Conservation (phyloP, 768 basidiomycete species). For the Tubosaeta sp. region DNA sequence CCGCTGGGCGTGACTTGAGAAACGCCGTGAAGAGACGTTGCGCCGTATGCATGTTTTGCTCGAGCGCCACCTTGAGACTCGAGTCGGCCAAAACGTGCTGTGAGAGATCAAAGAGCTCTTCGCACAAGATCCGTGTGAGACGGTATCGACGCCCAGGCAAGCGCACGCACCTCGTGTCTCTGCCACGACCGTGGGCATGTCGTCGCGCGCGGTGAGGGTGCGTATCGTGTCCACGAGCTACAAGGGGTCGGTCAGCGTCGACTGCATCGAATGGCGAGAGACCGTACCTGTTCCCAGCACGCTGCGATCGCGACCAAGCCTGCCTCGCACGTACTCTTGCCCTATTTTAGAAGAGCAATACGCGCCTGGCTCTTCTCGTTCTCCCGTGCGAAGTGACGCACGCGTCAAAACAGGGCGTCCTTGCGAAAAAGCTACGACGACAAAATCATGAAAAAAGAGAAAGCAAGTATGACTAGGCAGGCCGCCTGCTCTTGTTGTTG, state of each 20-base stretch:
- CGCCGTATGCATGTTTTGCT: slow-evolving; percentile 54
- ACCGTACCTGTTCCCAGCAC: slow-evolving; percentile 72
- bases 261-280: background rate
- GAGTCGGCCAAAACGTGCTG: slow-evolving; percentile 29
- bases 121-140: background rate
- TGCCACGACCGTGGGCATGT: slow-evolving; percentile 40
- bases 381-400: slow-evolving; percentile 79
- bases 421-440: slow-evolving; percentile 69
- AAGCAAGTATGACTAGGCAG: slow-evolving; percentile 20
- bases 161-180: slow-evolving; percentile 37
- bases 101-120: slow-evolving; percentile 30
- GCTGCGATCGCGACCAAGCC: slow-evolving; percentile 70
- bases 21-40: slow-evolving; percentile 58
- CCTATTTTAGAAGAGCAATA: slow-evolving; percentile 60
- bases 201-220: slow-evolving; percentile 49
- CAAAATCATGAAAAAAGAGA: slow-evolving; percentile 1
- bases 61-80: slow-evolving; percentile 39
- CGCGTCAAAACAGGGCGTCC: slow-evolving; percentile 79
- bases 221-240: slow-evolving; percentile 68
- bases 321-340: slow-evolving; percentile 63
- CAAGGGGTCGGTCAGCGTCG: background rate
- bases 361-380: slow-evolving; percentile 58
- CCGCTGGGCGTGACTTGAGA: slow-evolving; percentile 33
- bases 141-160: background rate
- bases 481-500: no score